phyloP scores from a whole-genome alignment of 2,329 filamentous ascomycete genomes.

The Colletotrichum sp. region DNA sequence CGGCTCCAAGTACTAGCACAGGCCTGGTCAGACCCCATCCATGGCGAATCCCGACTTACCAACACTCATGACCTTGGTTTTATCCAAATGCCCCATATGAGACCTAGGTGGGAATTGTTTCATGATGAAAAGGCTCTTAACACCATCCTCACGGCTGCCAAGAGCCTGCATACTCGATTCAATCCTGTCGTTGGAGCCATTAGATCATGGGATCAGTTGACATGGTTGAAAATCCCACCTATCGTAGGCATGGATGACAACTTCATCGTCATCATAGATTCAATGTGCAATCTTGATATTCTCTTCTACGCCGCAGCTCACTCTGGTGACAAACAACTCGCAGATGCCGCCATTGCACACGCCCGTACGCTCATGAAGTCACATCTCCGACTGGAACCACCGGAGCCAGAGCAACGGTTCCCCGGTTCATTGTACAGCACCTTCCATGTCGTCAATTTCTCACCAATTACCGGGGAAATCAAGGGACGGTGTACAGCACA shows the following conservation, averaged over 20 bases:
- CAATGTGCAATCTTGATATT: constrained; percentile 44
- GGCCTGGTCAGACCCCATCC: constrained; percentile 38
- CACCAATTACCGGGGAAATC: not conserved
- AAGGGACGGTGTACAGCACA: constrained; percentile 43
- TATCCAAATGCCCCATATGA: constrained; percentile 53
- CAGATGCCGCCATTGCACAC: constrained; percentile 41
- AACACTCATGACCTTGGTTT: constrained; percentile 62
- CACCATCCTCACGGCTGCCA: constrained; percentile 39
- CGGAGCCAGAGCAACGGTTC: not conserved
- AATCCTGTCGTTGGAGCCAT: not conserved
- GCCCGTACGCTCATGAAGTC: constrained; percentile 38
- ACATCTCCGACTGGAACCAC: not conserved
- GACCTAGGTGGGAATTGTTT: constrained; percentile 51
- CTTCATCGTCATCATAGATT: constrained; percentile 46
- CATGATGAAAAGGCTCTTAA: constrained; percentile 40
- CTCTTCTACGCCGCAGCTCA: constrained; percentile 41
- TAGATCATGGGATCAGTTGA: not conserved
- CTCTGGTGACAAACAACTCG: constrained; percentile 30
- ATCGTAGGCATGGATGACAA: constrained; percentile 33
- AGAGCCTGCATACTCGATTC: not conserved
- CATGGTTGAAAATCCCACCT: constrained; percentile 31
- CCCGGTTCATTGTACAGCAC: not conserved
- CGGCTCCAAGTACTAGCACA: constrained; percentile 25
- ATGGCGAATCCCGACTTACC: constrained; percentile 43
- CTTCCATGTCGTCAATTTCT: not conserved